Conservation (phyloP, 139 green algal genomes). For the Chlorella sorokiniana region DNA sequence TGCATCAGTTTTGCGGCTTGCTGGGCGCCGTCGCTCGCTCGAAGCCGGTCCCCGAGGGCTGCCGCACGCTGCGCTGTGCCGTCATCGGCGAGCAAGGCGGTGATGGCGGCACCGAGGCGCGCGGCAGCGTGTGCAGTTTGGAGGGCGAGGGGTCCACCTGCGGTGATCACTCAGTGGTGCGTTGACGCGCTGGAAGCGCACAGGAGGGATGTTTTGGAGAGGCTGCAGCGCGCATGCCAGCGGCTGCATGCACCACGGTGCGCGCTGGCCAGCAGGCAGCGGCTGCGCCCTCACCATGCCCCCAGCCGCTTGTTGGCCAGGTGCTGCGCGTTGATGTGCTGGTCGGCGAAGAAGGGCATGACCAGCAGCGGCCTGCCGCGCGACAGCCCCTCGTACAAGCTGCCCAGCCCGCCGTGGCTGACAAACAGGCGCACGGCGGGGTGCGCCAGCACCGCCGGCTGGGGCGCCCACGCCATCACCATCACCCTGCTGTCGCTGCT, state of each 20-base stretch:
- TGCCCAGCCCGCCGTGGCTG: constrained; percentile 20
- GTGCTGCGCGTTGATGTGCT: not conserved
- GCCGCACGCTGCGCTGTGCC: not conserved
- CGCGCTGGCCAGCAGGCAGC: too few species aligned
- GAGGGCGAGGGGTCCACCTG: not conserved
- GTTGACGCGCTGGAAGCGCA: too few species aligned
- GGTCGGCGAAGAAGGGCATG: constrained; percentile 13
- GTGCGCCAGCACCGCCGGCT: constrained; percentile 8
- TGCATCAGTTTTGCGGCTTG: not conserved
- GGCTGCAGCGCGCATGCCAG: too few species aligned
- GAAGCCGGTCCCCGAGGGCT: not conserved
- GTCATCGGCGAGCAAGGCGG: not conserved
- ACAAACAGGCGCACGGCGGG: constrained; percentile 7
- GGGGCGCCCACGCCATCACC: constrained; percentile 9
- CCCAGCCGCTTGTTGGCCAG: not conserved
- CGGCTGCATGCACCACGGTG: too few species aligned
- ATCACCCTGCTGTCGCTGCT: not conserved
- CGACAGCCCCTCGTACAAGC: not conserved
- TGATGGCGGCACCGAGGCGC: not conserved
- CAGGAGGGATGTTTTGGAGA: too few species aligned
- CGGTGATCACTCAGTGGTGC: too few species aligned
- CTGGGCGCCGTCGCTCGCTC: not conserved
- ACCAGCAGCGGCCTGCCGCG: constrained; percentile 11
- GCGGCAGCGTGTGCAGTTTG: not conserved
- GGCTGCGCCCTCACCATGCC: not conserved